A percentile compares a stretch with the other conserved stretches of the same genome.
These are phyloP conservation scores for Flagelloscypha sp. DNA, from an alignment of 768 basidiomycete genomes.

Conservation along the genomic window DNA sequence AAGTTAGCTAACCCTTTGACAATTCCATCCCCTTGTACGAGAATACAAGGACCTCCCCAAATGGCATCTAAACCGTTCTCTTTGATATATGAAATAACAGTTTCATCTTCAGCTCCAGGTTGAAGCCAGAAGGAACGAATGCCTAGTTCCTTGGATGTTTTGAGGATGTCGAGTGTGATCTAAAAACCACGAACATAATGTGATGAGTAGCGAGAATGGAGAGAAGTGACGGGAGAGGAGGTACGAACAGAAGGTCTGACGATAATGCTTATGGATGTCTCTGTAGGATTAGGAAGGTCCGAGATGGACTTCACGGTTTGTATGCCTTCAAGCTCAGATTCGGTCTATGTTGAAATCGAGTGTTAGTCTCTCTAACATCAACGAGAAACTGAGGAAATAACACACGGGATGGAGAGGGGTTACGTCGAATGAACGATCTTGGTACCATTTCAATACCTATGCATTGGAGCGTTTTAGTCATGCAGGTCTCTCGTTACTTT, in stretches of 20 bases:
- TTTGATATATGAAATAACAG: slow-evolving; percentile 56
- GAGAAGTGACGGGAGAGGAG: slow-evolving; percentile 1
- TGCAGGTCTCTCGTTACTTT: neutral
- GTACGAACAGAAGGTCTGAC: slow-evolving; percentile 60
- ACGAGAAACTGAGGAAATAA: slow-evolving; percentile 1
- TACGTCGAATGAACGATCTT: slow-evolving; percentile 45
- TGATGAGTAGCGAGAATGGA: neutral
- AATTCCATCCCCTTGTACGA: slow-evolving; percentile 66
- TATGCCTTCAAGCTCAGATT: slow-evolving; percentile 60
- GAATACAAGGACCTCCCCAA: slow-evolving; percentile 75
- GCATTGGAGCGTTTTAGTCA: slow-evolving; percentile 1
- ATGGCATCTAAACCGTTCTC: slow-evolving; percentile 63
- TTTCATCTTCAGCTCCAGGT: slow-evolving; percentile 72
- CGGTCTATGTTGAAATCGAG: slow-evolving; percentile 39
- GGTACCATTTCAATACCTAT: slow-evolving; percentile 76
- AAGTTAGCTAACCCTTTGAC: too few relatives aligned
- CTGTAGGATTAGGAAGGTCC: slow-evolving; percentile 48
- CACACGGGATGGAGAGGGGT: slow-evolving; percentile 71
- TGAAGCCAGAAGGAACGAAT: slow-evolving; percentile 84
- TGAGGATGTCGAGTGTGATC: slow-evolving; percentile 63
- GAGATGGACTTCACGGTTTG: slow-evolving; percentile 45
- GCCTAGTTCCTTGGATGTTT: slow-evolving; percentile 59
- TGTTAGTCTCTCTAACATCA: neutral
- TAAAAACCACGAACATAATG: slow-evolving; percentile 18
- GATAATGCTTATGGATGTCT: slow-evolving; percentile 72